Evolutionary conservation across 2,329 filamentous ascomycete species (phyloP).

Genomic region (Nemania abortiva): DNA sequence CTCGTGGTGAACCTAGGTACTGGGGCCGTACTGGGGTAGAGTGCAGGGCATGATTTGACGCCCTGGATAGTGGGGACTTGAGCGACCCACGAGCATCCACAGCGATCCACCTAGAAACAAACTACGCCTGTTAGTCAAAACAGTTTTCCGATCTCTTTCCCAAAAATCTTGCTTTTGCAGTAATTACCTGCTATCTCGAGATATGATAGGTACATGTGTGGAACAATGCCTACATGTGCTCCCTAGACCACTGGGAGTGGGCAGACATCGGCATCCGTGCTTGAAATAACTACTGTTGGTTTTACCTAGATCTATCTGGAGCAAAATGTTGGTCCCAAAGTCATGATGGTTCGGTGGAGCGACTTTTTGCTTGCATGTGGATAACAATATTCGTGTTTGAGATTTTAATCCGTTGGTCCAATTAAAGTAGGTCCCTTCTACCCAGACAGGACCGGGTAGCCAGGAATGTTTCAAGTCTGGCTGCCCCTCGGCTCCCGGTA

Average conservation of each 20-base stretch:
- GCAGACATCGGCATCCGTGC: background rate
- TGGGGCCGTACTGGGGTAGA: background rate
- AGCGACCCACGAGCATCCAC: background rate
- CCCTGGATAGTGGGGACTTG: conserved; percentile 12
- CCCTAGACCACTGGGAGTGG: background rate
- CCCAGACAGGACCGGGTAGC: background rate
- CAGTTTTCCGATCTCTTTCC: conserved; percentile 19
- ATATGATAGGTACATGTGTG: background rate
- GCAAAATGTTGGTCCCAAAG: background rate
- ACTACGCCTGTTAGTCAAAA: conserved; percentile 9
- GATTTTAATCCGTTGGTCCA: conserved; percentile 22
- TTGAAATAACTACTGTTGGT: background rate
- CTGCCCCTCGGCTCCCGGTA: conserved; percentile 24
- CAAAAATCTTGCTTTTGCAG: background rate
- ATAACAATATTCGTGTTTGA: conserved; percentile 26
- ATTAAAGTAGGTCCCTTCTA: conserved; percentile 15
- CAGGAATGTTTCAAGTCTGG: conserved; percentile 29
- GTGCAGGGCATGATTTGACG: conserved; percentile 2
- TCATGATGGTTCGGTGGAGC: background rate
- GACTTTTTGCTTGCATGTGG: conserved; percentile 1
- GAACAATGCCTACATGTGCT: background rate
- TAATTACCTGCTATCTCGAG: background rate
- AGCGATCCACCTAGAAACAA: background rate
- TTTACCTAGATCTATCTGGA: background rate
- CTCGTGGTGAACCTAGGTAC: background rate